Conservation (phyloP, 2,329 filamentous ascomycete genomes). For the Stagonosporopsis rhizophila region DNA sequence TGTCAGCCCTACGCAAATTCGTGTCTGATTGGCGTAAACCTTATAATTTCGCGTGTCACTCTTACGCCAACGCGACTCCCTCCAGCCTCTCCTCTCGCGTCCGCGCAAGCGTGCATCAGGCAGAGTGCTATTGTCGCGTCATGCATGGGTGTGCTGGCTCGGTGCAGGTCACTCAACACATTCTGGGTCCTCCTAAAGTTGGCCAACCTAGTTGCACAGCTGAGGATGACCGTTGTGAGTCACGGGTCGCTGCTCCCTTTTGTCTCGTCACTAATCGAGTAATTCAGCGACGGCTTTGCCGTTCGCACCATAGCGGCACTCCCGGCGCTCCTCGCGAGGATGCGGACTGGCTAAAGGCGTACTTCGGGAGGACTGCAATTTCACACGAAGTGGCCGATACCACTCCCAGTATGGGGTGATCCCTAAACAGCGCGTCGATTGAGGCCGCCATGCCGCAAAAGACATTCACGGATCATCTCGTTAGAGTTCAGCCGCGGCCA, state of each 20-base stretch:
- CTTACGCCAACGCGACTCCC: conserved; percentile 11
- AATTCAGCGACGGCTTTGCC: conserved; percentile 23
- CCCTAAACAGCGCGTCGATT: conserved; percentile 33
- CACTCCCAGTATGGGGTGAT: conserved; percentile 28
- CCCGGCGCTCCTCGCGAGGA: conserved; percentile 13
- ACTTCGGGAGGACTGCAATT: conserved; percentile 37
- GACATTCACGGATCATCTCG: conserved; percentile 24
- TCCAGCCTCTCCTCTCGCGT: conserved; percentile 9
- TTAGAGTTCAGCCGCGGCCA: conserved; percentile 26
- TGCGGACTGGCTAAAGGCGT: conserved; percentile 26
- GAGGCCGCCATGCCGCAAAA: conserved; percentile 33
- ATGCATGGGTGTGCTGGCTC: conserved; percentile 20
- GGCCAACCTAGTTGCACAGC: background rate
- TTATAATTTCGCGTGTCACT: conserved; percentile 16
- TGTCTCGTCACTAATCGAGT: conserved; percentile 24
- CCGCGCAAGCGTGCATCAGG: conserved; percentile 12
- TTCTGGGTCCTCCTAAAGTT: conserved; percentile 5
- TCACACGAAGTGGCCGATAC: conserved; percentile 33
- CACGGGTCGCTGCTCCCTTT: conserved; percentile 21
- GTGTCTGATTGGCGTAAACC: conserved; percentile 13
- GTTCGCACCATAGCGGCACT: conserved; percentile 22
- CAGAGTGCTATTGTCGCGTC: conserved; percentile 10
- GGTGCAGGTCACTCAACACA: conserved; percentile 6
- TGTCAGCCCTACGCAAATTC: conserved; percentile 19
- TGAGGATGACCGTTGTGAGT: conserved; percentile 12